Percentiles rank a stretch among this genome's conserved stretches.
Evolutionary conservation across 169 alveolate species (phyloP).

Genomic region (Miamiensis avidus): DNA sequence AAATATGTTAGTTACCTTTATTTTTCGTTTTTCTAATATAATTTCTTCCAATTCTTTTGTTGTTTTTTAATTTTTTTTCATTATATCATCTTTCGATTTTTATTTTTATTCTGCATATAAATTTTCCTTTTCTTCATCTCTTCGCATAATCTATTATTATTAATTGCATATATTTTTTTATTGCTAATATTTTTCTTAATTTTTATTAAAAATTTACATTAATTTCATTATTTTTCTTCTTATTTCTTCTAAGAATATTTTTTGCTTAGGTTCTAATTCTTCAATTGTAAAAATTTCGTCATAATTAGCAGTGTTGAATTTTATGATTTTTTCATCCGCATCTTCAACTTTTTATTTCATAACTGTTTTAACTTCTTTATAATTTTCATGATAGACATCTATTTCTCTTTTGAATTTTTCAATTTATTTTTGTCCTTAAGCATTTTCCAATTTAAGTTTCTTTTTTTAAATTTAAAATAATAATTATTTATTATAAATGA

Average conservation of each 20-base stretch:
- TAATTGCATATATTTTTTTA: no score
- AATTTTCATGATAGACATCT: neutral
- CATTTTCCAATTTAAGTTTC: neutral
- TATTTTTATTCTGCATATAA: slow-evolving; percentile 21
- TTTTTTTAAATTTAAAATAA: no score
- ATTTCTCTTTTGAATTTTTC: slow-evolving; percentile 1
- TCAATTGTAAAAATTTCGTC: neutral
- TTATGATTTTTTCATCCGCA: neutral
- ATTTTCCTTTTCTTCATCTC: slow-evolving; percentile 25
- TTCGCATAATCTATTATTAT: neutral
- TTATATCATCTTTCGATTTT: neutral
- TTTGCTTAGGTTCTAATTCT: slow-evolving; percentile 25
- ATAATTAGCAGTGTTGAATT: slow-evolving; percentile 8
- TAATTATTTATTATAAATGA: no score
- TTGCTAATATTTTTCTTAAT: neutral
- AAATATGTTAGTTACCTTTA: neutral
- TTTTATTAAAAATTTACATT: neutral
- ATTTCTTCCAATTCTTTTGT: slow-evolving; percentile 9
- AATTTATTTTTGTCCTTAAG: neutral
- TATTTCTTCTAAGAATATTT: slow-evolving; percentile 4
- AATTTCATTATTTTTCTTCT: slow-evolving; percentile 11
- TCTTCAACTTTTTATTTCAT: neutral
- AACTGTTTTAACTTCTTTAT: neutral
- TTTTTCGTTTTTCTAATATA: slow-evolving; percentile 8
- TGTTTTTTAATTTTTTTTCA: slow-evolving; percentile 13